These are phyloP conservation scores for Dipteronia sinensis DNA, from an alignment of 345 rosid genomes.

Conservation along the genomic window DNA sequence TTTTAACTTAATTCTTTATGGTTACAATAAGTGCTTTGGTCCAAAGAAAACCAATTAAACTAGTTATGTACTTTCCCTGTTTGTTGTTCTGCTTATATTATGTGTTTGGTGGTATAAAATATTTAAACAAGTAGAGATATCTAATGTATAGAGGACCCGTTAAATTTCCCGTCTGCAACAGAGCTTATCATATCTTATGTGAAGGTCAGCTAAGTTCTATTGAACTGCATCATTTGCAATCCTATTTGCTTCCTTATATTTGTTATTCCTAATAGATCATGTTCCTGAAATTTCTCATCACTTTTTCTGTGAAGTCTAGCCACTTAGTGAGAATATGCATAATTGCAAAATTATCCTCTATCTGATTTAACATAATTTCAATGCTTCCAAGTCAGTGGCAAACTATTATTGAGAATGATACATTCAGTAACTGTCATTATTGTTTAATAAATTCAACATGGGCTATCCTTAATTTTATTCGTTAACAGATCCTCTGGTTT, in stretches of 20 bases:
- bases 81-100: not conserved
- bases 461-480: no score
- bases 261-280: not conserved
- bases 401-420: no score
- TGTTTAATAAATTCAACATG: no score
- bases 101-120: not conserved
- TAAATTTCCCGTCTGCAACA: not conserved
- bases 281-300: not conserved
- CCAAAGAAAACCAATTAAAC: not conserved
- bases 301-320: not conserved
- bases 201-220: not conserved
- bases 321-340: not conserved
- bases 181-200: not conserved
- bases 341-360: not conserved
- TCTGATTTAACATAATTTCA: not conserved
- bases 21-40: not conserved
- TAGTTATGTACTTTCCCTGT: not conserved
- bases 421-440: no score
- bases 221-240: not conserved
- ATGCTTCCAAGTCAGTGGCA: not conserved
- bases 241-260: not conserved
- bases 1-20: not conserved
- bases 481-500: no score
- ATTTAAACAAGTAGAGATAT: not conserved
- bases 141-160: not conserved